These are phyloP conservation scores for Apiotrichum akiyoshidainum DNA, from an alignment of 1,284 basidiomycete genomes.

Conservation along the genomic window DNA sequence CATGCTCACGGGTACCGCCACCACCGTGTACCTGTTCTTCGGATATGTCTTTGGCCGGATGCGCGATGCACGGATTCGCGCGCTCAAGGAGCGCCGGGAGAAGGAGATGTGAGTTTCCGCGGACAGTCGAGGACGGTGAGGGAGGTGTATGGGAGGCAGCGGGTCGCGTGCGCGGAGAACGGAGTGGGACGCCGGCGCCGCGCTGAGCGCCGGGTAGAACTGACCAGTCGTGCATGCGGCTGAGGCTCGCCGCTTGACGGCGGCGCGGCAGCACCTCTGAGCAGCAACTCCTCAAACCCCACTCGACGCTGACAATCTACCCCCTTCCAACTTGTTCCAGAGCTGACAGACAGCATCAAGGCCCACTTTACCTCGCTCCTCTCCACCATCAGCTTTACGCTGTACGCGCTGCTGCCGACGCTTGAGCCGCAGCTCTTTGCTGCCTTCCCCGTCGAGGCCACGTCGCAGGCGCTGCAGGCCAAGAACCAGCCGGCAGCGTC, in stretches of 20 bases:
- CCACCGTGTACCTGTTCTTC: conserved; percentile 39
- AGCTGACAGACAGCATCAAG: conserved; percentile 35
- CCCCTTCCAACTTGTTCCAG: not conserved
- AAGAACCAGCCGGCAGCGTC: conserved; percentile 6
- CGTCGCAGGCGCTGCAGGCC: conserved; percentile 35
- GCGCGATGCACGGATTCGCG: conserved; percentile 36
- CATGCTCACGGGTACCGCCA: conserved; percentile 33
- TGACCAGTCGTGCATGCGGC: no score
- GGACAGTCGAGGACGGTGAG: not conserved
- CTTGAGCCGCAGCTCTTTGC: conserved; percentile 42
- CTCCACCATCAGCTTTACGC: conserved; percentile 48
- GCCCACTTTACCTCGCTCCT: conserved; percentile 47
- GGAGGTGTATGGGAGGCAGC: no score
- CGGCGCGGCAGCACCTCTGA: no score
- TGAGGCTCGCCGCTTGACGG: no score
- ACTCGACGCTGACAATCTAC: no score
- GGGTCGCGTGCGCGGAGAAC: no score
- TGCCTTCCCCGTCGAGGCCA: conserved; percentile 43
- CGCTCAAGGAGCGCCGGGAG: conserved; percentile 36
- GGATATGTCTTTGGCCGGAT: conserved; percentile 38
- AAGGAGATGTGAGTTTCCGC: conserved; percentile 34
- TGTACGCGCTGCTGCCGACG: conserved; percentile 50
- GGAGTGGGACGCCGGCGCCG: no score
- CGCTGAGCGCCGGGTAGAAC: no score
- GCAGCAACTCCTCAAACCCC: no score